Conservation (phyloP, 176 grass and related monocot genomes). For the Rhipidocladum racemiflorum region DNA sequence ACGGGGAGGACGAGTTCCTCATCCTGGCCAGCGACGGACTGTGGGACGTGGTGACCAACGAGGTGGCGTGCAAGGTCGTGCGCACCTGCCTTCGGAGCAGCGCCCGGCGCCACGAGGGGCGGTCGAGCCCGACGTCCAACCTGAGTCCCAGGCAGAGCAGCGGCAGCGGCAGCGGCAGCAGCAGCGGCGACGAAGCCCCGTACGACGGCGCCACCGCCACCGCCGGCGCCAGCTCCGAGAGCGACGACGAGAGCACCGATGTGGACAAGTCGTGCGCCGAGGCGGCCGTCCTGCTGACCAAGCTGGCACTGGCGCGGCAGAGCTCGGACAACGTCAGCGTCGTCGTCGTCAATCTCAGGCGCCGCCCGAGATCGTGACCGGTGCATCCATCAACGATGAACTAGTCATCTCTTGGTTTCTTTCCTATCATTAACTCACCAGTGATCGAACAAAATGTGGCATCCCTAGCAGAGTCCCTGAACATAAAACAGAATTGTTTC, state of each 20-base stretch:
- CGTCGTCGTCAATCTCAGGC: constrained; percentile 66
- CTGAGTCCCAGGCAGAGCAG: constrained; percentile 44
- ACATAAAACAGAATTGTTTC: background rate
- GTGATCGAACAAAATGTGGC: background rate
- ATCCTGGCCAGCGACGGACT: constrained; percentile 88
- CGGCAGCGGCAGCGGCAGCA: background rate
- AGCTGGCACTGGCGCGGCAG: constrained; percentile 74
- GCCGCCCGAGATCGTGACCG: constrained; percentile 35
- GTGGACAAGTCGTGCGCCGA: constrained; percentile 55
- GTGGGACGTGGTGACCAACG: constrained; percentile 90
- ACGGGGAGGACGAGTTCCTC: constrained; percentile 71
- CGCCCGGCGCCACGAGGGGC: background rate
- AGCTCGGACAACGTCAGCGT: constrained; percentile 78
- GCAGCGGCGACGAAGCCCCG: constrained; percentile 28
- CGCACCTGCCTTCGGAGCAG: constrained; percentile 50
- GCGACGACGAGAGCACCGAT: constrained; percentile 17
- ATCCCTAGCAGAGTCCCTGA: background rate
- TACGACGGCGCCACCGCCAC: background rate
- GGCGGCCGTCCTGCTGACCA: constrained; percentile 73
- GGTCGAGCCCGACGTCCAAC: constrained; percentile 45
- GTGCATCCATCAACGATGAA: background rate
- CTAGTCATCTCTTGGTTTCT: background rate
- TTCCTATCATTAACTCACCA: background rate
- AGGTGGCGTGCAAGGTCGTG: constrained; percentile 76
- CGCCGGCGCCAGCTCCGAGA: constrained; percentile 19